These are phyloP conservation scores for Giardia muris DNA, from an alignment of 208 protist genomes.

Conservation along the genomic window DNA sequence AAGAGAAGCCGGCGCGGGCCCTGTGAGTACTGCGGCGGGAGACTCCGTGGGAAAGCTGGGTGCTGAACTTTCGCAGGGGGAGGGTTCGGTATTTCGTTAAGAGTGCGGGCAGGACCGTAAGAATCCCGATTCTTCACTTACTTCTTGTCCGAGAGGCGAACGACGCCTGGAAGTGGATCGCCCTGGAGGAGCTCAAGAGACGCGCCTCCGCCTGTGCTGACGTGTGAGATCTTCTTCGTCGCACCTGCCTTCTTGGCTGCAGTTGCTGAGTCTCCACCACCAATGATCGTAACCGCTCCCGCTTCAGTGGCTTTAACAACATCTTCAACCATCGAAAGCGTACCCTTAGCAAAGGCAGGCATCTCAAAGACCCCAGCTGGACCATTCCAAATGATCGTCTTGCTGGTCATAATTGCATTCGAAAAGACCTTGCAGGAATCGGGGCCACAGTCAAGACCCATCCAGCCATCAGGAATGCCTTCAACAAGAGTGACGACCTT, in stretches of 20 bases:
- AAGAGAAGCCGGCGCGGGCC: no score
- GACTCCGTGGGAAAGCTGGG: no score
- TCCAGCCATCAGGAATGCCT: constrained; percentile 60
- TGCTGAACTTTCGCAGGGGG: no score
- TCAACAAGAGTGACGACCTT: constrained; percentile 33
- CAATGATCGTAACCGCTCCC: constrained; percentile 56
- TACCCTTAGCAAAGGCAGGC: constrained; percentile 71
- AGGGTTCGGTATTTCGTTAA: no score
- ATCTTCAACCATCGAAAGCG: constrained; percentile 49
- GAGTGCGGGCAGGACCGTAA: no score
- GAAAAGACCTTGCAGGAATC: constrained; percentile 60
- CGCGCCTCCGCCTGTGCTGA: constrained; percentile 93
- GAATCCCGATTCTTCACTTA: no score
- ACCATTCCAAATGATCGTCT: constrained; percentile 43
- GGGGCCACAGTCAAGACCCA: constrained; percentile 82
- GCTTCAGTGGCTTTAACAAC: constrained; percentile 58
- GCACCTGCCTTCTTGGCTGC: constrained; percentile 64
- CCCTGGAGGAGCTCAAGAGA: constrained; percentile 95
- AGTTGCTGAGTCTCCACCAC: constrained; percentile 90
- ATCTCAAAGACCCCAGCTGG: constrained; percentile 82
- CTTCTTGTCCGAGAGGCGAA: constrained; percentile 39
- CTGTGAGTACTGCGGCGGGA: no score
- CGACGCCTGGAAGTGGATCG: constrained; percentile 50
- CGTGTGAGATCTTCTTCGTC: constrained; percentile 73
- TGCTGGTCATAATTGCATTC: constrained; percentile 20